These are phyloP conservation scores for Austroboletus novae-zelandiae DNA, from an alignment of 1,284 basidiomycete genomes.

Conservation along the genomic window DNA sequence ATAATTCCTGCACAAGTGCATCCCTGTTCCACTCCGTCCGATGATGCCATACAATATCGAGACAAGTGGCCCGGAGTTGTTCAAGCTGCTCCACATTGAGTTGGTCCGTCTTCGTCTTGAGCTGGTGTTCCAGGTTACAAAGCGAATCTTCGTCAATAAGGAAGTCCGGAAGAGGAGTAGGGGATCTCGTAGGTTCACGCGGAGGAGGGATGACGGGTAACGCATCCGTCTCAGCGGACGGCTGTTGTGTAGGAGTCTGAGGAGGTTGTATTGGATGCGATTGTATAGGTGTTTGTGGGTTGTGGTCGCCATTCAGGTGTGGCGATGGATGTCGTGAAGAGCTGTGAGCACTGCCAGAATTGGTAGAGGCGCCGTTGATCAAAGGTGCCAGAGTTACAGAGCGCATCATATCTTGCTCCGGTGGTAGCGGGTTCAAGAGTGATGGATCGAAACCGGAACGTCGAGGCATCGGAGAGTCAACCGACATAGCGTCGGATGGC, in stretches of 20 bases:
- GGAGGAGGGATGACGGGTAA: slow-evolving; percentile 27
- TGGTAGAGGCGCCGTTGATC: slow-evolving; percentile 23
- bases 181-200: slow-evolving; percentile 50
- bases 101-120: slow-evolving; percentile 51
- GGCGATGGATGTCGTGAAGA: slow-evolving; percentile 1
- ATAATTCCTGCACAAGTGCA: slow-evolving; percentile 58
- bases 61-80: slow-evolving; percentile 83
- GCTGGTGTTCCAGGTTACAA: slow-evolving; percentile 41
- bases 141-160: slow-evolving; percentile 50
- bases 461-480: slow-evolving; percentile 27
- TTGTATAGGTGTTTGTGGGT: slow-evolving; percentile 15
- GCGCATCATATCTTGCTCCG: slow-evolving; percentile 32
- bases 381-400: slow-evolving; percentile 20
- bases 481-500: slow-evolving; percentile 33
- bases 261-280: not conserved
- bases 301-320: slow-evolving; percentile 7
- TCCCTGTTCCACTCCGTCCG: slow-evolving; percentile 83
- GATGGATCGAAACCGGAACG: slow-evolving; percentile 51
- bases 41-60: slow-evolving; percentile 79
- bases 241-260: slow-evolving; percentile 8
- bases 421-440: slow-evolving; percentile 54
- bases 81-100: slow-evolving; percentile 90
- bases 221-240: slow-evolving; percentile 13
- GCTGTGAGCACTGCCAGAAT: not conserved
- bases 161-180: slow-evolving; percentile 69